phyloP scores from a whole-genome alignment of 148 eudicot genomes.

The Gaultheria prostrata region DNA sequence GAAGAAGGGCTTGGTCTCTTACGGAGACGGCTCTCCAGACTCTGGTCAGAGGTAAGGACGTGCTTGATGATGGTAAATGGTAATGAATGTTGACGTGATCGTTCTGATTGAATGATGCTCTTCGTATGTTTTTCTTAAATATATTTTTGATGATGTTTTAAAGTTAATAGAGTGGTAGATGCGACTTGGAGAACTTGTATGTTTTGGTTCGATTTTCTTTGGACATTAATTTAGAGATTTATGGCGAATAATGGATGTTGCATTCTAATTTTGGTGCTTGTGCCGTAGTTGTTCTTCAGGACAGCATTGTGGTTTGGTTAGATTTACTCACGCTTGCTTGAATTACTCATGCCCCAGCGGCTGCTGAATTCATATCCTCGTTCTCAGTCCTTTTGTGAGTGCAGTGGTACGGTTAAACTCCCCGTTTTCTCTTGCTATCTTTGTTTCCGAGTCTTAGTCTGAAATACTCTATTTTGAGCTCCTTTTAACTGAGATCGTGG shows the following conservation, averaged over 20 bases:
- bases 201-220: background rate
- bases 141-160: background rate
- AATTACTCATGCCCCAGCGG: background rate
- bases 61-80: background rate
- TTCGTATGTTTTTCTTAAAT: background rate
- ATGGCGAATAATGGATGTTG: conserved; percentile 12
- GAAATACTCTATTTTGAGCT: background rate
- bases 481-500: background rate
- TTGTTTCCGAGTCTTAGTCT: background rate
- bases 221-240: background rate
- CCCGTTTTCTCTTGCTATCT: background rate
- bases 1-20: conserved; percentile 75
- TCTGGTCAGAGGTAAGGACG: conserved; percentile 41
- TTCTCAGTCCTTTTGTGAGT: background rate
- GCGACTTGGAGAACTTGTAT: background rate
- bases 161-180: background rate
- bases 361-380: background rate
- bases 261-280: background rate
- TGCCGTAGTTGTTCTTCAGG: background rate
- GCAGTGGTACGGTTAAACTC: background rate
- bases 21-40: conserved; percentile 79
- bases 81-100: background rate
- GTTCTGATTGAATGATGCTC: background rate
- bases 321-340: background rate
- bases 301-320: background rate